phyloP scores from a whole-genome alignment of 331 rosid genomes.

The Rosa hybrid region DNA sequence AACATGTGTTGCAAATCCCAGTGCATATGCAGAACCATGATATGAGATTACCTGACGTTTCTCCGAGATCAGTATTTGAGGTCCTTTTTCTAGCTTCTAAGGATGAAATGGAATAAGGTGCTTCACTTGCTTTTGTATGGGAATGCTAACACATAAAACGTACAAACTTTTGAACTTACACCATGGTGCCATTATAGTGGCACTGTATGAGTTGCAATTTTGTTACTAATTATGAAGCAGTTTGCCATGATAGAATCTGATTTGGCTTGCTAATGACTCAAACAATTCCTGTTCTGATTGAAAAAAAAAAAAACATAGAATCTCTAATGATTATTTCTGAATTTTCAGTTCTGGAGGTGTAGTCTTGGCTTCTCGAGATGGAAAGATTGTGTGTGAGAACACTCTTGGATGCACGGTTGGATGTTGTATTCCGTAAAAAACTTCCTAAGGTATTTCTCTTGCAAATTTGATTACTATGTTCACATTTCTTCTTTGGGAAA shows the following conservation, averaged over 20 bases:
- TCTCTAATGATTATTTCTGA: constrained; percentile 31
- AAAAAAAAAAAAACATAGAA: constrained; percentile 1
- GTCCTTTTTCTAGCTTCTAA: too few relatives aligned
- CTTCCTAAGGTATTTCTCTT: constrained; percentile 80
- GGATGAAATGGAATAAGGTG: too few relatives aligned
- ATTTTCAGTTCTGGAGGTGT: constrained; percentile 92
- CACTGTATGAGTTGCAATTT: not conserved
- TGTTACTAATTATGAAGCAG: not conserved
- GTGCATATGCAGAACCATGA: too few relatives aligned
- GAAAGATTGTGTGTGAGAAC: constrained; percentile 93
- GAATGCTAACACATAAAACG: too few relatives aligned
- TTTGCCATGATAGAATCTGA: not conserved
- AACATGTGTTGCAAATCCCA: too few relatives aligned
- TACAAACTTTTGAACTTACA: too few relatives aligned
- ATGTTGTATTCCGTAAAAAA: constrained; percentile 84
- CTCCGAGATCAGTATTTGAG: too few relatives aligned
- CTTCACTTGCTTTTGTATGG: too few relatives aligned
- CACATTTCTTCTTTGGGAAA: not conserved
- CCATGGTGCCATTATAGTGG: too few relatives aligned
- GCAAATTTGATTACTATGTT: not conserved
- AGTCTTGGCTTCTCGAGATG: constrained; percentile 94
- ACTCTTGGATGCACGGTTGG: constrained; percentile 90
- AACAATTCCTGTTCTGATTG: constrained; percentile 13
- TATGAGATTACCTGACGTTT: too few relatives aligned
- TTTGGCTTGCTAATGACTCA: constrained; percentile 22